Conservation (phyloP, 2,329 filamentous ascomycete genomes). For the Stromatinia cepivora region DNA sequence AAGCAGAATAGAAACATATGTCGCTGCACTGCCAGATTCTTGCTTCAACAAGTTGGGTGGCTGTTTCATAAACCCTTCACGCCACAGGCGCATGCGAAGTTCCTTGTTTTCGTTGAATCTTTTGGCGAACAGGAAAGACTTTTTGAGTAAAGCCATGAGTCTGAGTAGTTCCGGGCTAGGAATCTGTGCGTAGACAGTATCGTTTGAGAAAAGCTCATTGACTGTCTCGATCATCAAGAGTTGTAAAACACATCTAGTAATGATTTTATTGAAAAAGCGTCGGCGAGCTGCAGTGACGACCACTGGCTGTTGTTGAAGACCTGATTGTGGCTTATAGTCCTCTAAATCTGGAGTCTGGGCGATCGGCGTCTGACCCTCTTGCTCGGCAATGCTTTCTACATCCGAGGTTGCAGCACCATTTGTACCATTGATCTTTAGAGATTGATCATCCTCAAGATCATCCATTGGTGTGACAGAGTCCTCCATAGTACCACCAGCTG, state of each 20-base stretch:
- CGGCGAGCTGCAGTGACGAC: constrained; percentile 90
- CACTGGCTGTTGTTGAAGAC: constrained; percentile 81
- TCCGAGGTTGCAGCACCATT: constrained; percentile 43
- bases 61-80: constrained; percentile 99
- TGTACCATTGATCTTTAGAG: constrained; percentile 61
- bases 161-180: constrained; percentile 86
- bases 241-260: constrained; percentile 95
- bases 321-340: constrained; percentile 79
- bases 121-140: constrained; percentile 93
- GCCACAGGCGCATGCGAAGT: constrained; percentile 88
- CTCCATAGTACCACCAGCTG: constrained; percentile 54
- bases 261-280: constrained; percentile 98
- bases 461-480: constrained; percentile 45
- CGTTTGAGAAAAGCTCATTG: constrained; percentile 96
- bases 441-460: constrained; percentile 48
- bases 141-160: constrained; percentile 92
- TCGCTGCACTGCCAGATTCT: constrained; percentile 87
- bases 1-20: constrained; percentile 94
- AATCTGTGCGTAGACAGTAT: constrained; percentile 90
- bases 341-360: constrained; percentile 50
- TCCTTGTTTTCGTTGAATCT: constrained; percentile 98
- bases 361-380: constrained; percentile 37
- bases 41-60: constrained; percentile 97
- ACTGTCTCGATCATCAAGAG: constrained; percentile 99
- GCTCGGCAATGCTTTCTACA: constrained; percentile 38